Conservation (phyloP, 352 stramenopile genomes). For the Phytophthora fragariae region DNA sequence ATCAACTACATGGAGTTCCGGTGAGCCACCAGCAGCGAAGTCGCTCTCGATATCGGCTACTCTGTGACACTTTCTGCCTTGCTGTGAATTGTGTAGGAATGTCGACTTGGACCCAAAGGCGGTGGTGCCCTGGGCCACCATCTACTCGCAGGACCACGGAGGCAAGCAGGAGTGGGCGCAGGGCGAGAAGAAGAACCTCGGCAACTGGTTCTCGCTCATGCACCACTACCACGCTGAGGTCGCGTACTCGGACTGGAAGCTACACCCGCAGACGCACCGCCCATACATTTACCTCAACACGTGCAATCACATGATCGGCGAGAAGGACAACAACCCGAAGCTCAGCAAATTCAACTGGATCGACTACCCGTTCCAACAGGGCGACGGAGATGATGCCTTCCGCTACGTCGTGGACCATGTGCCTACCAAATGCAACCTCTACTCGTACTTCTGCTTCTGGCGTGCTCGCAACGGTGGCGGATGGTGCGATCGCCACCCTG, state of each 20-base stretch:
- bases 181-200: constrained; percentile 82
- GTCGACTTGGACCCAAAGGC: constrained; percentile 65
- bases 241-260: constrained; percentile 53
- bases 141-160: constrained; percentile 80
- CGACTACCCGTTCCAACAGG: constrained; percentile 83
- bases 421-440: constrained; percentile 90
- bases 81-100: constrained; percentile 40
- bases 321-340: constrained; percentile 81
- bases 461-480: constrained; percentile 78
- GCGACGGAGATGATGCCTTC: constrained; percentile 75
- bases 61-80: background rate
- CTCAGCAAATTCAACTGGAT: constrained; percentile 84
- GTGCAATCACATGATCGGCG: constrained; percentile 91
- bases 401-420: constrained; percentile 82
- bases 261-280: constrained; percentile 51
- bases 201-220: constrained; percentile 91
- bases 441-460: constrained; percentile 85
- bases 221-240: constrained; percentile 84
- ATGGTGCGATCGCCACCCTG: constrained; percentile 72
- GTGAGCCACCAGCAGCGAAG: constrained; percentile 23
- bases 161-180: constrained; percentile 86
- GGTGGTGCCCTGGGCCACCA: constrained; percentile 58
- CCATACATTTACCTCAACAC: constrained; percentile 89
- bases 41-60: background rate
- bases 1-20: constrained; percentile 92